Evolutionary conservation across 2,329 filamentous ascomycete genomes (phyloP), one percentile per base, ranked within the genome.

Genomic region (Exophiala mesophila): DNA sequence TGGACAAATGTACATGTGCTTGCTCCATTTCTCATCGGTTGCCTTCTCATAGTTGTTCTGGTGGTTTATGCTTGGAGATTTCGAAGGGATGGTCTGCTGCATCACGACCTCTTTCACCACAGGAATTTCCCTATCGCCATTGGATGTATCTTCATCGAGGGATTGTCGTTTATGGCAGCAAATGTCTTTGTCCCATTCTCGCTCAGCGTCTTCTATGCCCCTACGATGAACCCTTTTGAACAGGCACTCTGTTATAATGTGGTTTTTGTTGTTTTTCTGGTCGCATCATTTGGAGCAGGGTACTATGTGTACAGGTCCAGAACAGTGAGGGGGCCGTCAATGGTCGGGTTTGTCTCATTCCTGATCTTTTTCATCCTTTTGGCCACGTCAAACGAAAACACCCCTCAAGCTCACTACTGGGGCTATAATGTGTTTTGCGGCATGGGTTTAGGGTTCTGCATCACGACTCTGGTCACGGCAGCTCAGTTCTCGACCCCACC

Each of bases 91-190:
- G 33, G 33, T 17, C 33, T 36, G 13, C 20, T 36, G n/a, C 33
- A 36, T 17, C 33, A 36, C 33, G 5, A 17, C 15, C 17, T 36
- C n/a, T 36, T 36, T 21, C 33, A 36, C 10, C 16, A 36, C 17
- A 13, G 33, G 15, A 36, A 36, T 18, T 36, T 36, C 33, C 13
- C 33, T 4, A 10, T 36, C 33, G 33, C 33, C 9, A 13, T 36
- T 18, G 33, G 33, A 18, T 36, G 33, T 18, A 36, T 36, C 33
- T 36, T 13, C 17, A 17, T 36, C 33, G 33, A 36, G n/a, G 33
- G 33, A 12, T 17, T 13, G n/a, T 36, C 12, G n/a, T 10, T 17
- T 13, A n/a, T 36, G n/a, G 33, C 33, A 12, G 33, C 33, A 7
- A 36, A 36, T 36, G 12, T 13, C 33, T 36, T 36, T 36, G 33